Conservation (phyloP, 306 rosid genomes). For the Fragaria iinumae region DNA sequence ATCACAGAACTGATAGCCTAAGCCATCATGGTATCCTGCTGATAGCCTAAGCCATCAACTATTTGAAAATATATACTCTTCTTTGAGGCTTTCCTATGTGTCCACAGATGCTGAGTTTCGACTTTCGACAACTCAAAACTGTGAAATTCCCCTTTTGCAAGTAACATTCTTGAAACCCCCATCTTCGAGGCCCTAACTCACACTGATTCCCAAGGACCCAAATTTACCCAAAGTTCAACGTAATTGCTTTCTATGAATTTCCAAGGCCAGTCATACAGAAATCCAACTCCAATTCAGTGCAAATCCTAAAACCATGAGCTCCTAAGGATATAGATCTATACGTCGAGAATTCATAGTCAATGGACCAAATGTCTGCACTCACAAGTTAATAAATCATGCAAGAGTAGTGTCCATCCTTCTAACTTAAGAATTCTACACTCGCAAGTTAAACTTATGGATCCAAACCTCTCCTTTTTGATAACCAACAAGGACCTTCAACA, state of each 20-base stretch:
- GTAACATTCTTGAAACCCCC: neutral
- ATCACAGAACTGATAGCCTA: neutral
- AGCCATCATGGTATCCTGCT: neutral
- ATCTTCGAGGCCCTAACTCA: neutral
- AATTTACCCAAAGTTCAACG: neutral
- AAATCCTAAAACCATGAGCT: neutral
- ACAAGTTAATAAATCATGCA: neutral
- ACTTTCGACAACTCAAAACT: neutral
- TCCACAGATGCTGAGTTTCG: neutral
- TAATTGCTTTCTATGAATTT: neutral
- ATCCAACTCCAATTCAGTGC: neutral
- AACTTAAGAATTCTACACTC: neutral
- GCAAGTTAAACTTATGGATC: neutral
- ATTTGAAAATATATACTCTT: neutral
- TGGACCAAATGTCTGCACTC: neutral
- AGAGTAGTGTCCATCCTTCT: neutral
- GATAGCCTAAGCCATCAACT: neutral
- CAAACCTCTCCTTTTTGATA: neutral
- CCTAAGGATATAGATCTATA: neutral
- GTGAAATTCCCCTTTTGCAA: neutral
- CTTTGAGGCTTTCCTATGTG: neutral
- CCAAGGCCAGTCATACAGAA: neutral
- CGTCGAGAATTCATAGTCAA: neutral
- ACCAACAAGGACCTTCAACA: neutral
- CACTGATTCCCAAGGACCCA: neutral